Base-by-base conservation (phyloP, 139 green algal species). In the Haematococcus lacustris region DNA sequence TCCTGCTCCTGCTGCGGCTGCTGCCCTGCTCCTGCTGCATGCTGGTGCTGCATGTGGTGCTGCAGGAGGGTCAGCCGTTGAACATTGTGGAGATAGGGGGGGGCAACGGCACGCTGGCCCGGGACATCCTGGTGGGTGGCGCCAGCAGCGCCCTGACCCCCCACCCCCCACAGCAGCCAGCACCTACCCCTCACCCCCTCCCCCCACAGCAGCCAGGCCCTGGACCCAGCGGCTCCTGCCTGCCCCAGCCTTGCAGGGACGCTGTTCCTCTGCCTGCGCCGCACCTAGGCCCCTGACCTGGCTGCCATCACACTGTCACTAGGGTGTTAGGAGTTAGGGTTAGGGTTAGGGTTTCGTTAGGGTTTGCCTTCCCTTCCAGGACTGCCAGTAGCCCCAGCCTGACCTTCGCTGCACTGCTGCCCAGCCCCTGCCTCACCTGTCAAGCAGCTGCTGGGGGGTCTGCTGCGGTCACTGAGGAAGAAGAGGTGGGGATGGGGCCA, bases 51-150 rank as follows among this genome's bases (percentile, higher is more conserved):
- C 21, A 57, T n/a, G 47, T 13, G 47, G 13, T 5, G 25, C 26
- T 25, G 37, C 64, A 70, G 64, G 64, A 70, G 6, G 64, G 71
- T 26, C 64, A 70, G 37, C 81, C 84, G 35, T 75, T 97, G 41
- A n/a, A 51, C 7, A 88, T 97, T 0, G 76, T 86, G 13, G 91
- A 97, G 82, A 73, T 97, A 25, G 91, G 91, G 1, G 91, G 88
- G 9, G 91, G 91, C 38, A 92, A 86, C 6, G 91, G 91, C 40
- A 91, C 86, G 0, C 80, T 97, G 38, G 91, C 91, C 0, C 53
- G 51, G 5, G 79, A 91, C 73, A 75, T 95, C 0, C 76, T 96
- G 85, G 88, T 93, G 70, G 43, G 82, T 23, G 51, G 6, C 33
- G 17, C 9, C 5, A n/a, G 33, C 21, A n/a, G 13, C 47, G 13